Evolutionary conservation across 495 filamentous ascomycete species (phyloP).

Genomic region (Xylaria castorea): DNA sequence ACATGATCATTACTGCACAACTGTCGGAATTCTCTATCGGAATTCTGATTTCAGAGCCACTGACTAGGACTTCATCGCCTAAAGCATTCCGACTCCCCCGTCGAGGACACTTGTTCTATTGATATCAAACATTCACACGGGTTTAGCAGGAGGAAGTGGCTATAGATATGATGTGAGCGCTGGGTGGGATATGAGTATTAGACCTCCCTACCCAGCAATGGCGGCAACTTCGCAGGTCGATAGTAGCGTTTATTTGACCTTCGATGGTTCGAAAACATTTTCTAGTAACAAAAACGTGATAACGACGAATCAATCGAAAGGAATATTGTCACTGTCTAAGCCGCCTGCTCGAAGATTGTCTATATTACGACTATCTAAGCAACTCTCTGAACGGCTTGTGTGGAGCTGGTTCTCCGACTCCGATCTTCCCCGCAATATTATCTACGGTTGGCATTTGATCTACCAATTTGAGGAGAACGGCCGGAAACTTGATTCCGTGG

Average conservation of each 20-base stretch:
- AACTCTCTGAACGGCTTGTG: not conserved
- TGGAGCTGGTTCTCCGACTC: slow-evolving; percentile 3
- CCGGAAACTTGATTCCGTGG: slow-evolving; percentile 17
- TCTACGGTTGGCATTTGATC: not conserved
- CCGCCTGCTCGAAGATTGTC: not conserved
- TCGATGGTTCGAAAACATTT: not conserved
- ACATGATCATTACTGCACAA: not conserved
- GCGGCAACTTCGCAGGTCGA: not conserved
- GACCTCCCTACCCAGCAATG: not conserved
- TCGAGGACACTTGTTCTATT: not conserved
- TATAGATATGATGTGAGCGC: not conserved
- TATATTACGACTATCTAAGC: not conserved
- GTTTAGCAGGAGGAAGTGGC: not conserved
- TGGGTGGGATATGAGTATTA: not conserved
- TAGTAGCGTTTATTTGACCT: not conserved
- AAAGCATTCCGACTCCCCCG: not conserved
- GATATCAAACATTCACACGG: not conserved
- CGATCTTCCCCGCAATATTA: slow-evolving; percentile 15
- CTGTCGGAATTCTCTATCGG: not conserved
- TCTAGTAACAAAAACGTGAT: not conserved
- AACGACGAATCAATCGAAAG: not conserved
- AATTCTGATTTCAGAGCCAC: not conserved
- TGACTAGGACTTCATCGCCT: not conserved
- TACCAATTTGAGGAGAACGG: not conserved
- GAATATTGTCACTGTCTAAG: not conserved